Base-by-base conservation (phyloP, 1,284 basidiomycete genomes). In the Inonotus hispidus region DNA sequence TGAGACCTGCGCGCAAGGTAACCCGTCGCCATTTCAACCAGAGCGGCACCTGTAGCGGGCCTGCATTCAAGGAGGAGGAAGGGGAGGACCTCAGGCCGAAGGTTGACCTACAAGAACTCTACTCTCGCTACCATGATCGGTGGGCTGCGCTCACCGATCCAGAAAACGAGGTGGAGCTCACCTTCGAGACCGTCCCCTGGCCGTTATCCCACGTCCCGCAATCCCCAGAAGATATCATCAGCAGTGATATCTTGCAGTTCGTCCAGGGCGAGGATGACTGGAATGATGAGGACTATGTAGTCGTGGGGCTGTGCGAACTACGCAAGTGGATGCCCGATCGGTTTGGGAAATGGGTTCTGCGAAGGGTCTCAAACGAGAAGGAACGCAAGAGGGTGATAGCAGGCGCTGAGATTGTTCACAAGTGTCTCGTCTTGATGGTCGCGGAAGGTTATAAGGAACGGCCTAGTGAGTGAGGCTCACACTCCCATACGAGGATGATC, bases 281-380 rank as follows among this genome's bases (percentile, higher is more conserved):
- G 14, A 7, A 10, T 14, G 14, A 35, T 16, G 50, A 73, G 21
- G 76, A 80, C 63, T 11, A 13, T 7, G 50, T 52, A 27, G 27
- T 3, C 32, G 27, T 86, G 55, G 78, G 89, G 61, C 79, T 82
- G 53, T 75, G 71, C 37, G 87, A 84, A 2, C 77, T 88, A 69
- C 78, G 86, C 32, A 75, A 85, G 55, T 91, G 88, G 88, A 88
- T 90, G 69, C 89, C 89, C 2, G 89, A 90, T 70, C 75, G 86
- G 49, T 90, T 91, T 73, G 29, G 35, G 50, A 19, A 52, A 13
- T 35, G 25, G 50, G 19, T 52, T 3, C 11, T 52, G 16, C 7
- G 23, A 8, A 27, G 32, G 11, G n/a, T 52, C 6, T 1, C 16
- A 10, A 16, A 52, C 6, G 27, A 35, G n/a, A 2, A 29, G 7